Evolutionary conservation across 2,329 filamentous ascomycete genomes (phyloP), one percentile per base, ranked within the genome.

Genomic region (Arthrobotrys sphaeroides): DNA sequence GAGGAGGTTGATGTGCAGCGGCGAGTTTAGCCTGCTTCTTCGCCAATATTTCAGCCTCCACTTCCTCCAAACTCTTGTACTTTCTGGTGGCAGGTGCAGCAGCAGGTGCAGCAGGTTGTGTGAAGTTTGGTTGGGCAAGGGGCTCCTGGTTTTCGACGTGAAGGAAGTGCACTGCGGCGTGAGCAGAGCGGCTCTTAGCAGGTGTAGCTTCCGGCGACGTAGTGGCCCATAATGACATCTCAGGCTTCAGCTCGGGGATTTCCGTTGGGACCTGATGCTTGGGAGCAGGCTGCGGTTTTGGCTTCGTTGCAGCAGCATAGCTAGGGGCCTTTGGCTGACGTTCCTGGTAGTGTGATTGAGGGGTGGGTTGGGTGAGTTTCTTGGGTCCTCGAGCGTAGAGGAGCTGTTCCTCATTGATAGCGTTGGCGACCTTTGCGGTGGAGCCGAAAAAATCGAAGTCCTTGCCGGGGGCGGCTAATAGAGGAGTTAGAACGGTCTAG

Each of bases 401-500:
- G 80, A 93, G 85, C 81, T 97, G 92, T 84, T 98, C 95, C 83
- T 98, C 93, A 78, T 93, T 91, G 79, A 99, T 91, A 36, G 91
- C 93, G 83, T 90, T 87, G 18, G 93, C 87, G 42, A 97, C 91
- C 83, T 94, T 89, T 70, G 94, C 94, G 5, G 95, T 99, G 81
- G 92, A 90, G 42, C 94, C 94, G 78, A 96, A 96, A 84, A 98
- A 99, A 83, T 99, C 95, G 80, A 98, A 98, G 83, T 99, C 94
- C 82, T 92, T 96, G 81, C 94, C 94, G 6, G 70, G 61, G 66
- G 70, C 70, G 73, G 55, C 43, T 42, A 62, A 18, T 45, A 7
- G n/a, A 36, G 12, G 18, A 57, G 20, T 55, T 31, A 49, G 51
- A 65, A 31, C 20, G n/a, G 20, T 5, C 22, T 13, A 22, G 20